Evolutionary conservation across 2,329 filamentous ascomycete genomes (phyloP).

Genomic region (Diaporthe ilicicola): DNA sequence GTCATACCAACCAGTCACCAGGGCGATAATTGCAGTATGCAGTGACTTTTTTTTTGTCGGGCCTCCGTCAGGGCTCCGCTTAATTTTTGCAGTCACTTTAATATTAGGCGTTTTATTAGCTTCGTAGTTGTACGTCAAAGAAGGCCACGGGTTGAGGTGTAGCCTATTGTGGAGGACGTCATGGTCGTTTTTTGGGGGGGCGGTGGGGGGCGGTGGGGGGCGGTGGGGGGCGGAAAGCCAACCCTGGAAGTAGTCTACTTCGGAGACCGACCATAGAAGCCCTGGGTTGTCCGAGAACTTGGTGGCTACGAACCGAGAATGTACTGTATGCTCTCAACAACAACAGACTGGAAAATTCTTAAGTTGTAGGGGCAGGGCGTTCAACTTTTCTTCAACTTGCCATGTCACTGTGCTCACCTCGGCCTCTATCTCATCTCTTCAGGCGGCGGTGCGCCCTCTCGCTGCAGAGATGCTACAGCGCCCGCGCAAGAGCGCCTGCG

Average conservation of each 20-base stretch:
- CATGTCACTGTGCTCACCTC: conserved; percentile 11
- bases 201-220: neutral
- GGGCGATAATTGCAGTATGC: no score
- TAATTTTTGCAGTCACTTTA: no score
- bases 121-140: no score
- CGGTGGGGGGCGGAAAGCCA: neutral
- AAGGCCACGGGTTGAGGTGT: no score
- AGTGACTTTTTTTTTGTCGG: no score
- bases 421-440: neutral
- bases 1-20: no score
- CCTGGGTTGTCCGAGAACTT: neutral
- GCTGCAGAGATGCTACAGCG: conserved; percentile 22
- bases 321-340: neutral
- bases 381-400: neutral
- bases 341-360: neutral
- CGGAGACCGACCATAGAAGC: neutral
- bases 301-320: neutral
- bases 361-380: neutral
- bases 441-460: neutral
- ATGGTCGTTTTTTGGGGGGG: neutral
- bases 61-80: no score
- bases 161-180: no score
- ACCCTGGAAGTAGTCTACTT: neutral
- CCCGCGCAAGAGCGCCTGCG: conserved; percentile 29
- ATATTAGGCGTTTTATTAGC: no score